Conservation (phyloP, 2,329 filamentous ascomycete genomes). For the Knoxdaviesia capensis region DNA sequence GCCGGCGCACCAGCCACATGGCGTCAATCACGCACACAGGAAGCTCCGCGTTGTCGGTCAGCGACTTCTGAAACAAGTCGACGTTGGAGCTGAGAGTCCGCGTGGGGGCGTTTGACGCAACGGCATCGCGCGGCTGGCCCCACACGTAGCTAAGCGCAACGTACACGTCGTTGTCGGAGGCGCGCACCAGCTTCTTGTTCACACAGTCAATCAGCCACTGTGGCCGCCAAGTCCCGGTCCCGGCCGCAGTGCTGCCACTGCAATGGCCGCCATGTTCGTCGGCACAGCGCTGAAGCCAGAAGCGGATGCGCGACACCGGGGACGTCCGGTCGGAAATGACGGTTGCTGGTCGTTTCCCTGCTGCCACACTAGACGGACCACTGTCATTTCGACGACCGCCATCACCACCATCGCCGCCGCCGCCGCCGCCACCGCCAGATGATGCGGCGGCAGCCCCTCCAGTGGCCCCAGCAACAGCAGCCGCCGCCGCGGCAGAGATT, state of each 20-base stretch:
- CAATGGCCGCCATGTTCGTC: conserved; percentile 21
- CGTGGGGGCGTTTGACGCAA: conserved; percentile 9
- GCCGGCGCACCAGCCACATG: conserved; percentile 21
- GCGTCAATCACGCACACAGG: conserved; percentile 22
- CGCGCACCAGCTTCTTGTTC: conserved; percentile 17
- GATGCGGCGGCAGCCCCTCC: too few relatives aligned
- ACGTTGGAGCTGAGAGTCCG: conserved; percentile 17
- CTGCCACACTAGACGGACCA: conserved; percentile 1
- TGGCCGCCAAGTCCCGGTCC: conserved; percentile 18
- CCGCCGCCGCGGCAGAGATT: too few relatives aligned
- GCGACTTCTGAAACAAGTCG: conserved; percentile 13
- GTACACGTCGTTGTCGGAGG: conserved; percentile 19
- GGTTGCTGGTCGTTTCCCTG: conserved; percentile 8
- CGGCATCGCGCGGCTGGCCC: conserved; percentile 9
- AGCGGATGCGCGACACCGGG: conserved; percentile 17
- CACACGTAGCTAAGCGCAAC: conserved; percentile 26
- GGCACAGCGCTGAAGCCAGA: conserved; percentile 23
- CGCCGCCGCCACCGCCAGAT: too few relatives aligned
- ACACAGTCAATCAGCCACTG: conserved; percentile 20
- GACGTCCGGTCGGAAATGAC: conserved; percentile 10
- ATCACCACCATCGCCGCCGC: too few relatives aligned
- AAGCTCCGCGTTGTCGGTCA: conserved; percentile 16
- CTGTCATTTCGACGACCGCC: too few relatives aligned
- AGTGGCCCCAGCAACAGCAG: too few relatives aligned
- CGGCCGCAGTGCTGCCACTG: conserved; percentile 7